phyloP scores from a whole-genome alignment of 176 grass and related monocot species.

The Bothriochloa decipiens region DNA sequence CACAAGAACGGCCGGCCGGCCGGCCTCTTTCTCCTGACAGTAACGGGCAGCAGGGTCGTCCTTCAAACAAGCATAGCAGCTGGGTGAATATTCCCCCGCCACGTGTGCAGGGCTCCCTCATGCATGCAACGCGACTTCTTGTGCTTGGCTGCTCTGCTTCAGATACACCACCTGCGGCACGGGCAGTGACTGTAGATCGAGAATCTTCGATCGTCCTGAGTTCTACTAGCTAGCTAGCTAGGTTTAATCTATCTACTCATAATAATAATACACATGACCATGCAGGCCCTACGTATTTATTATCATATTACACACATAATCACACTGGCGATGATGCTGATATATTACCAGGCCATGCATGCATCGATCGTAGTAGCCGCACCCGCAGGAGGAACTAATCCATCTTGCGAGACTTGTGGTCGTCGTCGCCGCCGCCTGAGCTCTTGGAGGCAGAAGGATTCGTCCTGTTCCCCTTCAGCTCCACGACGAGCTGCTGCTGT shows the following conservation, averaged over 20 bases:
- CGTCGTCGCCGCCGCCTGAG: background rate
- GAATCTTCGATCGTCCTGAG: background rate
- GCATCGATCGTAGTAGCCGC: no score
- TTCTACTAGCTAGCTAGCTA: background rate
- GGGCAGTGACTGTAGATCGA: background rate
- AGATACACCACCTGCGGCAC: background rate
- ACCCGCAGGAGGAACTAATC: no score
- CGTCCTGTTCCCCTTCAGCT: background rate
- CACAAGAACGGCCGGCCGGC: background rate
- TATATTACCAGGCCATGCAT: background rate
- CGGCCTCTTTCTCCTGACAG: constrained; percentile 35
- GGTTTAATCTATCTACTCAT: background rate
- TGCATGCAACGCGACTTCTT: background rate
- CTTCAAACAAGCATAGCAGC: background rate
- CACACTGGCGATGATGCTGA: background rate
- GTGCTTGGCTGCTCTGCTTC: background rate
- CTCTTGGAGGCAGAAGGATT: background rate
- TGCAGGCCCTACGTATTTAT: background rate
- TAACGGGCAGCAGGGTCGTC: background rate
- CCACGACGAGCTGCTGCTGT: background rate
- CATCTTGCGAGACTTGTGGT: no score
- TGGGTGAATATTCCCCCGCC: background rate
- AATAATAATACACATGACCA: background rate
- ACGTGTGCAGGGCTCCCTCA: constrained; percentile 3
- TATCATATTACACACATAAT: background rate